Base-by-base conservation (phyloP, 208 protist genomes). In the Crithidia expoeki region DNA sequence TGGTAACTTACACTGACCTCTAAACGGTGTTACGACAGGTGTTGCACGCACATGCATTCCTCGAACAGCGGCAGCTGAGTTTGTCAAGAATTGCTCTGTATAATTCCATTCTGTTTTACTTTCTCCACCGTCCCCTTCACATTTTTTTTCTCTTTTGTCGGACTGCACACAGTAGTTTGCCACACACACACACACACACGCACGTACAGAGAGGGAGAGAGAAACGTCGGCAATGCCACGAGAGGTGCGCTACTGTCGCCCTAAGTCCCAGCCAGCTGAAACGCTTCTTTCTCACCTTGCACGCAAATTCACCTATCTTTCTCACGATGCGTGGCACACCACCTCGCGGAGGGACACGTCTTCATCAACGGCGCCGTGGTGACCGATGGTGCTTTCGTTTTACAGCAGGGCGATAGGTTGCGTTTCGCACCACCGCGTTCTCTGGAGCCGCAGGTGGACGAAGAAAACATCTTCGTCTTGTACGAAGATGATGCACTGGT, bases 381-480 rank as follows among this genome's bases (percentile, higher is more conserved):
- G 33, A 30, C 38, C 4, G 44, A 60, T n/a, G 77, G 28, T 2
- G 44, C 50, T 19, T 76, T 80, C 49, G 36, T 83, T 0, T 72
- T 96, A 0, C 51, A 51, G 19, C 91, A 96, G 52, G 70, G 79
- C 10, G 91, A 94, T 47, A 34, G 69, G 16, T 65, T 96, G 16
- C 21, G 65, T 19, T 96, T 92, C 70, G 52, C 81, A 7, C 88
- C 91, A 14, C 88, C 91, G n/a, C 86, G 75, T 1, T 71, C 82
- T 9, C 65, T 93, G 10, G 88, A 96, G 73, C 91, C 91, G 12
- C 57, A 32, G 0, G 85, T 94, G 30, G 88, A 96, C 62, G 79
- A 84, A 33, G 52, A 53, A n/a, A 27, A 88, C 71, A 78, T 93
- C 30, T 33, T 61, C 12, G 51, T 90, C n/a, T 25, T 94, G 12